Evolutionary conservation across 2,329 filamentous ascomycete species (phyloP).

Genomic region (Scytalidium sp.): DNA sequence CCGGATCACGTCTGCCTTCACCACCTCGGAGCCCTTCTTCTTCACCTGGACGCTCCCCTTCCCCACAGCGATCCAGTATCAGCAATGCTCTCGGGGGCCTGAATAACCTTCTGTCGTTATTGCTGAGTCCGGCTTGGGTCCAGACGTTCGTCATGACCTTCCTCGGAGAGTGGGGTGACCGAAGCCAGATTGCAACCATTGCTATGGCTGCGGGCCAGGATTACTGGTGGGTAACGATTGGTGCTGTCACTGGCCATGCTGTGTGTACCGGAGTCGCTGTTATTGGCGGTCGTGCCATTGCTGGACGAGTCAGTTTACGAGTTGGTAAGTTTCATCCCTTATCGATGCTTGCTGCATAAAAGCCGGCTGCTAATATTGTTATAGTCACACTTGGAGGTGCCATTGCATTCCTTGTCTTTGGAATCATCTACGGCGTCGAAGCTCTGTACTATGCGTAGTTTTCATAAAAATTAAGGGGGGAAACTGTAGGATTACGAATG

Average conservation of each 20-base stretch:
- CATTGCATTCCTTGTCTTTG: conserved; percentile 85
- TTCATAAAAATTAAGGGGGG: not conserved
- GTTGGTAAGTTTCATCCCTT: conserved; percentile 67
- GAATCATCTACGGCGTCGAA: conserved; percentile 86
- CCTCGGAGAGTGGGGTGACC: conserved; percentile 95
- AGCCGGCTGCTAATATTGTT: conserved; percentile 20
- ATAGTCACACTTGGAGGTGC: conserved; percentile 90
- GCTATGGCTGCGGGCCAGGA: conserved; percentile 98
- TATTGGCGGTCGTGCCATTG: conserved; percentile 86
- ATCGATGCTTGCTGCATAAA: conserved; percentile 1
- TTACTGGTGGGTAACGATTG: conserved; percentile 97
- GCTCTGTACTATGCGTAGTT: conserved; percentile 55
- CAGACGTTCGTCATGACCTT: conserved; percentile 99
- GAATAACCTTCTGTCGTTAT: conserved; percentile 80
- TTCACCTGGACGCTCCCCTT: conserved; percentile 57
- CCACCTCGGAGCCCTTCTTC: conserved; percentile 77
- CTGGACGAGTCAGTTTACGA: conserved; percentile 89
- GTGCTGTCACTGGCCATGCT: conserved; percentile 81
- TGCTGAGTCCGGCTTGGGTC: conserved; percentile 95
- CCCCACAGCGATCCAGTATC: conserved; percentile 35
- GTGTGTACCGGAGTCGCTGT: conserved; percentile 91
- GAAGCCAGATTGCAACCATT: conserved; percentile 96
- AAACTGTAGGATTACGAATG: not conserved
- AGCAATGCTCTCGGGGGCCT: conserved; percentile 59
- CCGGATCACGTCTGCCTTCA: conserved; percentile 74